Evolutionary conservation across 2,329 filamentous ascomycete species (phyloP).

Genomic region (Coleophoma eucalyptorum): DNA sequence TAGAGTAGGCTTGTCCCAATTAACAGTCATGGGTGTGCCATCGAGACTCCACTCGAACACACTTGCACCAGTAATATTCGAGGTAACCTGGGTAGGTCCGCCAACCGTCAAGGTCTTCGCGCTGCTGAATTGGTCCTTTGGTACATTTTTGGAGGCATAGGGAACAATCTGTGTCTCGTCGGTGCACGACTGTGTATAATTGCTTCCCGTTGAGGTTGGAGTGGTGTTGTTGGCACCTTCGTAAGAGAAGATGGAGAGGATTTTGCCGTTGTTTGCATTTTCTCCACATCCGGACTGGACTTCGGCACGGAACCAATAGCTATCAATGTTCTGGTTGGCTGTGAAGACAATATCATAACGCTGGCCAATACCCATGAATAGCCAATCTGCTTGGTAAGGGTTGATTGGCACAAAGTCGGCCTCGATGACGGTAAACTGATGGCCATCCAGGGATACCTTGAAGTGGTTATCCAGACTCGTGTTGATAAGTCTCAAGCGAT

Average conservation of each 20-base stretch:
- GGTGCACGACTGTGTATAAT: not conserved
- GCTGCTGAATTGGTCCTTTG: not conserved
- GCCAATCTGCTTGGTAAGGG: slow-evolving; percentile 55
- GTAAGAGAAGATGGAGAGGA: slow-evolving; percentile 60
- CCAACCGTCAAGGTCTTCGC: not conserved
- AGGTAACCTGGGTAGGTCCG: not conserved
- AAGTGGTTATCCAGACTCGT: slow-evolving; percentile 36
- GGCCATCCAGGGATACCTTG: slow-evolving; percentile 46
- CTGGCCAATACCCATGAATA: slow-evolving; percentile 56
- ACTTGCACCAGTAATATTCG: not conserved
- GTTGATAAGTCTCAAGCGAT: slow-evolving; percentile 44
- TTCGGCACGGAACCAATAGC: slow-evolving; percentile 54
- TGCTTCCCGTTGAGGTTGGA: not conserved
- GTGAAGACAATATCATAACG: slow-evolving; percentile 37
- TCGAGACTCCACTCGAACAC: slow-evolving; percentile 6
- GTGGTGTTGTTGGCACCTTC: slow-evolving; percentile 43
- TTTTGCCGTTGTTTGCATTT: slow-evolving; percentile 40
- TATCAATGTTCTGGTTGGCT: slow-evolving; percentile 36
- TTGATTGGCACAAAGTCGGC: slow-evolving; percentile 57
- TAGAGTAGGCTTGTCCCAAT: slow-evolving; percentile 37
- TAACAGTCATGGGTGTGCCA: slow-evolving; percentile 26
- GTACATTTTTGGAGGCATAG: not conserved
- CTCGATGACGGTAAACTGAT: slow-evolving; percentile 54
- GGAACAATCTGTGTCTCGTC: not conserved
- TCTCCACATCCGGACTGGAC: slow-evolving; percentile 44